Base-by-base conservation (phyloP, 2,329 filamentous ascomycete genomes). In the Xylariaceae sp. region DNA sequence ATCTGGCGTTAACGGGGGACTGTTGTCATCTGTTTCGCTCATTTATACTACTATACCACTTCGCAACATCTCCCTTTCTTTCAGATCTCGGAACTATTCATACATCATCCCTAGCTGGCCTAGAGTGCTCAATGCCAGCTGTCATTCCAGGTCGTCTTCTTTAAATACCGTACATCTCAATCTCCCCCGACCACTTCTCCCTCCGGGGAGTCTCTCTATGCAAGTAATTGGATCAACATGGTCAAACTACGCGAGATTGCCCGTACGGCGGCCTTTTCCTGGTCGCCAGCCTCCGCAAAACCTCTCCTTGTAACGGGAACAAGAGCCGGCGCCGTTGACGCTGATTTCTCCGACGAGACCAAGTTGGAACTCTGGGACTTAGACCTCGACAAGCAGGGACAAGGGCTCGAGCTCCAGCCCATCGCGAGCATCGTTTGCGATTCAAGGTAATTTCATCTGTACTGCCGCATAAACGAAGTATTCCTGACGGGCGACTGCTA, bases 361-460 rank as follows among this genome's bases (percentile, higher is more conserved):
- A 93, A 93, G 78, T 80, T 99, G 59, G 94, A 99, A 79, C 82
- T 99, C 62, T 99, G 94, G 94, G 91, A 97, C 76, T 81, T 99
- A 67, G 87, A 85, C 71, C 81, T 97, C 66, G 90, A 95, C 74
- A 86, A 86, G 74, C 77, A 85, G 63, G 82, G 88, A 62, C 86
- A 89, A 71, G 87, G 86, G 57, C 80, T 90, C 56, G 94, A 97
- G 78, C 85, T 97, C 58, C 88, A 92, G 74, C 92, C 94, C 62
- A 79, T 92, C 71, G 89, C 86, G 64, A 93, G 87, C 75, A 86
- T 97, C 71, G 86, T 81, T 74, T 92, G 90, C 53, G 94, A 97
- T 70, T 92, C 93, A 60, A 94, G 90, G 92, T 96, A 85, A 67
- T 48, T 58, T 18, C 53, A 34, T 55, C 45, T 47, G 9, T 44